Evolutionary conservation across 768 basidiomycete species (phyloP), one percentile per base, ranked within the genome.

Genomic region (Amanita jacksonii): DNA sequence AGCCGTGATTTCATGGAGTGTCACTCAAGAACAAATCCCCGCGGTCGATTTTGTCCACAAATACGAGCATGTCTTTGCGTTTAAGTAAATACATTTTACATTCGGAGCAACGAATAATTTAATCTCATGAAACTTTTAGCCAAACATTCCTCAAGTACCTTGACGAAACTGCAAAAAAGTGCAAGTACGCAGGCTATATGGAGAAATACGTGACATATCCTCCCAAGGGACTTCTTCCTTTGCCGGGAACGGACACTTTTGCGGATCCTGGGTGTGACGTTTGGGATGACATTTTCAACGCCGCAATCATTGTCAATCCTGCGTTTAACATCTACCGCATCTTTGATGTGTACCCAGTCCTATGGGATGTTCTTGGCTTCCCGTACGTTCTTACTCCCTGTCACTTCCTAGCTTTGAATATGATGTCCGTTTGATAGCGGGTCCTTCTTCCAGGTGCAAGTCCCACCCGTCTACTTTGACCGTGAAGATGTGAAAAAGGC

Each of bases 331-430:
- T 85, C 5, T 88, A 87, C 56, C 73, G 80, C 16, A 82, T 87
- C 45, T 82, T 84, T 59, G 83, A 85, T 53, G 81, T 76, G 50
- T 84, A 65, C 59, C 85, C 83, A 0, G 67, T 82, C 31, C 63
- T 81, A 10, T 86, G 81, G 84, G 84, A 86, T 48, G 82, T 85
- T 4, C 77, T 86, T 23, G 85, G 84, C 13, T 85, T 82, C 70
- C 83, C 84, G 77, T 82, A 52, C 25, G 76, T 57, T 1, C 6
- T 23, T 31, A 28, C 19, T n/a, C n/a, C 9, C 34, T 12, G 7
- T 28, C 27, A 28, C 27, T 28, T 12, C 7, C 27, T 28, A 6
- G 27, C 6, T 28, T 12, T 12, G 27, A 6, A 12, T 6, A 6
- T 28, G 27, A 28, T 28, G 12, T 28, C 12, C 12, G 27, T 28